A percentile compares a stretch with the other conserved stretches of the same genome.
phyloP scores from a whole-genome alignment of 2,329 filamentous ascomycete genomes.

The Colletotrichum nymphaeae region DNA sequence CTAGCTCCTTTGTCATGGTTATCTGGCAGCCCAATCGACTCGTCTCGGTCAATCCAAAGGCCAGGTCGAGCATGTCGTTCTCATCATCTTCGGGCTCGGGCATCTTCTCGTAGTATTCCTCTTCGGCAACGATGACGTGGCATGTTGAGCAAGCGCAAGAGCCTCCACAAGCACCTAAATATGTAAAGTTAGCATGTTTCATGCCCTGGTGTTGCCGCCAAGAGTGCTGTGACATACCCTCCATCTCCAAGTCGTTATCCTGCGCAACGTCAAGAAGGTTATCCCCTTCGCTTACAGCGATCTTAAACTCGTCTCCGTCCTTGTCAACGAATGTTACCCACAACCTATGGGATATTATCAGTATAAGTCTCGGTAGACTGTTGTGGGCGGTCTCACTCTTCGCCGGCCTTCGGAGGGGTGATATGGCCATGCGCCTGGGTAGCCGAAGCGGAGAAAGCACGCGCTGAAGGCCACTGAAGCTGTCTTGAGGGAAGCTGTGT shows the following conservation, averaged over 20 bases:
- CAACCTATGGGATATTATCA: slow-evolving; percentile 64
- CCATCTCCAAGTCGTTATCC: slow-evolving; percentile 96
- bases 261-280: slow-evolving; percentile 97
- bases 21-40: slow-evolving; percentile 89
- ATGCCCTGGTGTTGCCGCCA: not conserved
- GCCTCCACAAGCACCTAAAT: slow-evolving; percentile 85
- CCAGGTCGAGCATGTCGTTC: slow-evolving; percentile 92
- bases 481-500: not conserved
- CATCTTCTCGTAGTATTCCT: slow-evolving; percentile 81
- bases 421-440: slow-evolving; percentile 80
- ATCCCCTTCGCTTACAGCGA: slow-evolving; percentile 86
- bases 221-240: slow-evolving; percentile 66
- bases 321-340: slow-evolving; percentile 95
- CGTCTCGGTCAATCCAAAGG: slow-evolving; percentile 90
- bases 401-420: slow-evolving; percentile 84
- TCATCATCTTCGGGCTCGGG: slow-evolving; percentile 82
- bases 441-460: slow-evolving; percentile 75
- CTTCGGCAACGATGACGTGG: slow-evolving; percentile 85
- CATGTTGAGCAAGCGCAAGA: slow-evolving; percentile 95
- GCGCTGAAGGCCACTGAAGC: slow-evolving; percentile 35
- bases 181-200: slow-evolving; percentile 38
- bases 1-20: slow-evolving; percentile 88
- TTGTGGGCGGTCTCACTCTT: slow-evolving; percentile 76
- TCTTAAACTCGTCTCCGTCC: slow-evolving; percentile 79
- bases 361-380: not conserved